Base-by-base conservation (phyloP, 805 yeast species). In the Wickerhamiella siamensis region DNA sequence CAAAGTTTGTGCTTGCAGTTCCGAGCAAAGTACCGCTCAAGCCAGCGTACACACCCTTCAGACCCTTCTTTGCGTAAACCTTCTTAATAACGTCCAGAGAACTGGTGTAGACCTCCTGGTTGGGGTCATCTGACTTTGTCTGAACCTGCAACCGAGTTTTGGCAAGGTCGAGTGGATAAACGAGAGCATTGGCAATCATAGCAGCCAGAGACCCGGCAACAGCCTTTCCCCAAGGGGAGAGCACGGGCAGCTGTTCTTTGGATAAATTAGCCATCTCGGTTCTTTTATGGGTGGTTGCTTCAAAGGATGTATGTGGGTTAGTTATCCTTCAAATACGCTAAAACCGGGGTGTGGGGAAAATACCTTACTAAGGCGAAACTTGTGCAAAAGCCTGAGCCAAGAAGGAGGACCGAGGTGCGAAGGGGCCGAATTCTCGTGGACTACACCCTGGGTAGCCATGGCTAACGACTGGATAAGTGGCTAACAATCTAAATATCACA, bases 171-270 rank as follows among this genome's bases (percentile, higher is more conserved):
- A 83, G 61, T 0, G 94, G 94, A 54, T 83, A 83, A 1, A 83
- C 87, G 34, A 75, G 65, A 5, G 83, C 64, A 61, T 81, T 83
- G 33, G 94, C 94, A 39, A 80, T 57, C 18, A 77, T 78, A 1
- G 93, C 82, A 6, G 93, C 91, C 38, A 79, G 66, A 0, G 94
- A 83, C 0, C 94, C 94, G 39, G 82, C 75, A 14, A 81, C 69
- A 0, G 94, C 94, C 53, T 76, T 74, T 49, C 83, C 93, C 54
- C 83, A 62, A 5, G 83, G 79, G n/a, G 77, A 52, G 34, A 60
- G 51, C 12, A 36, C 47, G 17, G 37, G 37, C 16, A 34, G 20
- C 17, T 36, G 38, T 24, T 36, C 20, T 24, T 36, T 36, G 15
- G 38, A 36, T 8, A 36, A 12, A 15, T 24, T 24, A 31, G 38